phyloP scores from a whole-genome alignment of 2,329 filamentous ascomycete species.

The Penicillium decumbens region DNA sequence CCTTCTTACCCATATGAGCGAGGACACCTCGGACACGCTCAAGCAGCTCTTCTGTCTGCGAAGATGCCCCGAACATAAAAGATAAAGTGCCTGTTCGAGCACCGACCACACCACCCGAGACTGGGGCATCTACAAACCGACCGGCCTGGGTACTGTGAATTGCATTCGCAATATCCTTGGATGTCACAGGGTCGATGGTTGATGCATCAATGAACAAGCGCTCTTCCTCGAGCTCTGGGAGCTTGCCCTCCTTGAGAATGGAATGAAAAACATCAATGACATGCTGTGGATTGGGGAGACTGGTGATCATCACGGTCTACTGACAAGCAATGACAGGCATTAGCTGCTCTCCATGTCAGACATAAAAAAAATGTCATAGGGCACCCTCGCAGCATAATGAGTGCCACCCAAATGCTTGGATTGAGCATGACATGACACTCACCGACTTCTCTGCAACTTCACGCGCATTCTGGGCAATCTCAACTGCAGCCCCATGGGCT shows the following conservation, averaged over 20 bases:
- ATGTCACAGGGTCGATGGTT: slow-evolving; percentile 88
- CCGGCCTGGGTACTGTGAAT: slow-evolving; percentile 65
- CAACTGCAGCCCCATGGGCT: slow-evolving; percentile 43
- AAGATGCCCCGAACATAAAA: slow-evolving; percentile 83
- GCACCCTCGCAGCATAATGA: neutral
- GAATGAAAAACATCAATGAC: slow-evolving; percentile 76
- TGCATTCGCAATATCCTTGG: slow-evolving; percentile 67
- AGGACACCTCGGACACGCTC: slow-evolving; percentile 64
- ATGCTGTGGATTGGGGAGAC: slow-evolving; percentile 82
- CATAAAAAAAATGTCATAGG: neutral
- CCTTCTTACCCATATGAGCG: slow-evolving; percentile 75
- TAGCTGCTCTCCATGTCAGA: neutral
- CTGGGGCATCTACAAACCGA: slow-evolving; percentile 86
- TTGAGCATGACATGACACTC: slow-evolving; percentile 32
- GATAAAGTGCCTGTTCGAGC: slow-evolving; percentile 82
- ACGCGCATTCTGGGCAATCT: slow-evolving; percentile 54
- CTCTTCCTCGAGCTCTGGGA: slow-evolving; percentile 51
- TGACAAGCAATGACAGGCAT: neutral
- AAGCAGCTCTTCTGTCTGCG: slow-evolving; percentile 48
- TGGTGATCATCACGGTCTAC: slow-evolving; percentile 81
- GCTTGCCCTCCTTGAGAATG: slow-evolving; percentile 59
- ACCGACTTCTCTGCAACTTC: slow-evolving; percentile 65
- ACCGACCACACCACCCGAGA: slow-evolving; percentile 94
- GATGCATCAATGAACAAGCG: slow-evolving; percentile 93
- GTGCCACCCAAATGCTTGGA: neutral